Percentiles rank a stretch among this genome's conserved stretches.
Conservation (phyloP, 495 filamentous ascomycete species). For the Neurospora tetrasperma region DNA sequence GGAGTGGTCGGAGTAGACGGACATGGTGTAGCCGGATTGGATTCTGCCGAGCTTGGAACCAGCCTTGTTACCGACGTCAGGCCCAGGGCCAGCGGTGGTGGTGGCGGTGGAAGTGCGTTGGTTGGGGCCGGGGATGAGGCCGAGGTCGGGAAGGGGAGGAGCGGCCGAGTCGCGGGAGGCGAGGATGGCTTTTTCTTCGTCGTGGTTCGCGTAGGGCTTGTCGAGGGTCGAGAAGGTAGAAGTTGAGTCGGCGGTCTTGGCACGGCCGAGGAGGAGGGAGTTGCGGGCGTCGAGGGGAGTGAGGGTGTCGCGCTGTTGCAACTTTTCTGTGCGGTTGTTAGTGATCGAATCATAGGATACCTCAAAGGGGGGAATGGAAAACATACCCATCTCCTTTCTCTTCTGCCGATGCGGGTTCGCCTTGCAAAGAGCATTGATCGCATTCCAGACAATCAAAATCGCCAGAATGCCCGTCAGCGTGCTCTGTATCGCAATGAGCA, state of each 20-base stretch:
- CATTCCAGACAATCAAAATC: conserved; percentile 84
- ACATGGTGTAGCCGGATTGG: not conserved
- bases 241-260: conserved; percentile 15
- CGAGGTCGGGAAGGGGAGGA: not conserved
- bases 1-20: not conserved
- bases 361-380: not conserved
- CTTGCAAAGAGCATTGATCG: conserved; percentile 67
- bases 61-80: not conserved
- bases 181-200: conserved; percentile 11
- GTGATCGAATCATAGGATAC: not conserved
- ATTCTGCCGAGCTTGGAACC: not conserved
- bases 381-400: conserved; percentile 76
- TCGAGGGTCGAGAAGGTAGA: conserved; percentile 26
- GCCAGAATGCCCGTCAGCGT: conserved; percentile 73
- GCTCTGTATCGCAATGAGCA: conserved; percentile 82
- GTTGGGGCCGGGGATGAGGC: not conserved
- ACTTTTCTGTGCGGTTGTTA: conserved; percentile 52
- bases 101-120: not conserved
- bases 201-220: conserved; percentile 7
- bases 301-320: conserved; percentile 72
- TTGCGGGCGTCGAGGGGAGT: conserved; percentile 87
- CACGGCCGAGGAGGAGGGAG: conserved; percentile 60
- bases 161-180: not conserved
- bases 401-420: conserved; percentile 82
- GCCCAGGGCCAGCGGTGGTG: not conserved